These are phyloP conservation scores for Penicillium hordei DNA, from an alignment of 2,329 filamentous ascomycete species.

Conservation along the genomic window DNA sequence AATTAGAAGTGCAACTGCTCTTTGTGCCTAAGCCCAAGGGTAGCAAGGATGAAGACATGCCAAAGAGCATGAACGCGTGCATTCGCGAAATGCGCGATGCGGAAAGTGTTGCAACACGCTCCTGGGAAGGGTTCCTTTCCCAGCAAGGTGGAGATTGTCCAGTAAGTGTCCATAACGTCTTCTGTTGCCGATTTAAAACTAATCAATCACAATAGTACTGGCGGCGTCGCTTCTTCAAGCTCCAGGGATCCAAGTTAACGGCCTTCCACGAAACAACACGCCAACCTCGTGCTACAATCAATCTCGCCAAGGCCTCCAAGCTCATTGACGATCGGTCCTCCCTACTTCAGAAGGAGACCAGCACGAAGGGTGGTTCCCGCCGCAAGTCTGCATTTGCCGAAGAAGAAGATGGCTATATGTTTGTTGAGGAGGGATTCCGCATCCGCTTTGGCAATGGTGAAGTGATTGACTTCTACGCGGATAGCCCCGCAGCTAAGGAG, in stretches of 20 bases:
- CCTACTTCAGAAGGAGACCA: constrained; percentile 79
- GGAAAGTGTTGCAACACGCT: constrained; percentile 73
- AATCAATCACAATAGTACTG: constrained; percentile 67
- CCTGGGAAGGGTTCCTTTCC: constrained; percentile 85
- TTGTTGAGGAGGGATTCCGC: constrained; percentile 97
- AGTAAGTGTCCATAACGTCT: constrained; percentile 59
- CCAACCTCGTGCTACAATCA: constrained; percentile 95
- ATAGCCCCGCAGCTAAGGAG: constrained; percentile 82
- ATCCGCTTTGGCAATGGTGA: constrained; percentile 98
- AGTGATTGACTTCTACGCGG: constrained; percentile 97
- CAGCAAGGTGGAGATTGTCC: constrained; percentile 98
- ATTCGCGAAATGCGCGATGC: constrained; percentile 90
- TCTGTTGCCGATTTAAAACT: not conserved
- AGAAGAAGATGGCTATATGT: constrained; percentile 99
- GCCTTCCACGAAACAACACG: constrained; percentile 94
- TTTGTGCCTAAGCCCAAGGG: constrained; percentile 93
- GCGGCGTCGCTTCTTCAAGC: constrained; percentile 96
- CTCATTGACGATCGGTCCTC: constrained; percentile 88
- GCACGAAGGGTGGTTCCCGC: constrained; percentile 71
- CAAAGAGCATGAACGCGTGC: constrained; percentile 98
- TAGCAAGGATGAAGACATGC: constrained; percentile 89
- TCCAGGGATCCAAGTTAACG: constrained; percentile 85
- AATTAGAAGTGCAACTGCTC: constrained; percentile 87
- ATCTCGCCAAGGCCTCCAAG: constrained; percentile 86
- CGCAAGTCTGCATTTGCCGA: constrained; percentile 95